phyloP scores from a whole-genome alignment of 208 protist species.

The Trichomonas tenax region DNA sequence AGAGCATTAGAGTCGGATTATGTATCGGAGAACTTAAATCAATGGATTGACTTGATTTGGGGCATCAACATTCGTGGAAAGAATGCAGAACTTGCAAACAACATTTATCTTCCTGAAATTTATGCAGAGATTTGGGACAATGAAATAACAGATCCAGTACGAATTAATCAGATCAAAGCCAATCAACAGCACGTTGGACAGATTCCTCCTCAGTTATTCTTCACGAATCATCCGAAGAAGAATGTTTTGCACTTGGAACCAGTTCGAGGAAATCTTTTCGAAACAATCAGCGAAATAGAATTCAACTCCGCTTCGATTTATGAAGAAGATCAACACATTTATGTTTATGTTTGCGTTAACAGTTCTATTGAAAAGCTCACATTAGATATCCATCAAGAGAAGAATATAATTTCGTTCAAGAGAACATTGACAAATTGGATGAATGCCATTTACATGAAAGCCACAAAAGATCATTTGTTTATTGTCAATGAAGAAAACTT shows the following conservation, averaged over 20 bases:
- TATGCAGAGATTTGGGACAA: background rate
- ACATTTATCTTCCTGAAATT: background rate
- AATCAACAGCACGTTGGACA: constrained; percentile 46
- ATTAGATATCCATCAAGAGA: background rate
- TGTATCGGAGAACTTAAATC: constrained; percentile 43
- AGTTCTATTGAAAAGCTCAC: background rate
- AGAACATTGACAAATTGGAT: background rate
- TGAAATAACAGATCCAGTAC: background rate
- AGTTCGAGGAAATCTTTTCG: background rate
- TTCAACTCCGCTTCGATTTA: background rate
- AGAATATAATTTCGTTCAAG: background rate
- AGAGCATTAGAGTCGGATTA: constrained; percentile 59
- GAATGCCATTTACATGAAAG: background rate
- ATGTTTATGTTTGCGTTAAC: background rate
- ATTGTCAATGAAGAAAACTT: background rate
- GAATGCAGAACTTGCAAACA: background rate
- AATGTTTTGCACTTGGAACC: background rate
- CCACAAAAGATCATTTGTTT: background rate
- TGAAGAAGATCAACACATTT: background rate
- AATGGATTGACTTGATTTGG: constrained; percentile 32
- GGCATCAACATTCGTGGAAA: background rate
- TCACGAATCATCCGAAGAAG: constrained; percentile 31
- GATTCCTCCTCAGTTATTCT: constrained; percentile 44
- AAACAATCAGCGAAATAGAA: background rate
- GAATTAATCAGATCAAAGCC: background rate